Evolutionary conservation across 2,329 filamentous ascomycete genomes (phyloP), one percentile per base, ranked within the genome.

Genomic region (Botryotinia globosa): DNA sequence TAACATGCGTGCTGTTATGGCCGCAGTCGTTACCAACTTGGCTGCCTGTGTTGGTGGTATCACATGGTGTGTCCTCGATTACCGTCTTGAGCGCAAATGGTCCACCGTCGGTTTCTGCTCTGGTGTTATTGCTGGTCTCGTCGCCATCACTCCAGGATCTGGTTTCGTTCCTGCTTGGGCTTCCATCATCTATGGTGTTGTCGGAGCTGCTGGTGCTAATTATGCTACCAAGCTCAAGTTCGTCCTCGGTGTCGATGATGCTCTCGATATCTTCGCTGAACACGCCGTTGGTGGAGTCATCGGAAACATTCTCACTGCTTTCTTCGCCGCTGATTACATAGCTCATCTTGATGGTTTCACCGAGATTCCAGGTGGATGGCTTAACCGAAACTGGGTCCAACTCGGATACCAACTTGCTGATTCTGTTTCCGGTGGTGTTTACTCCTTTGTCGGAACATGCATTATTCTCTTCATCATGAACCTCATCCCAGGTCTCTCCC

Each of bases 211-310:
- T 58, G 89, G 92, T 71, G 94, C 93, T 85, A 97, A 97, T 83
- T 97, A 96, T 80, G 94, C 92, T 45, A 97, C 94, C 29, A 96
- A 97, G 84, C 87, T 97, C 79, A 97, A 97, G 84, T 97, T 95
- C 82, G 84, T 94, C 74, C 84, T 97, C 68, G 85, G 87, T 72
- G 90, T 94, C 77, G 94, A 97, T 79, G 94, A 97, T 78, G 92
- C 93, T 5, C 87, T 97, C 70, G 94, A 97, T 82, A 97, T 96
- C 81, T 96, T 95, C 79, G 93, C 93, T 32, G 92, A 94, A 18
- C 93, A 96, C 81, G 92, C 86, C 66, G 85, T 96, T 69, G 93
- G 93, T 67, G 93, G 93, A 63, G 81, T 95, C 22, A 90, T 94
- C 67, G 93, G 93, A 73, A 95, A 95, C 80, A 85, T 95, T 72